These are phyloP conservation scores for Rubroboletus satanas DNA, from an alignment of 768 basidiomycete species.

Conservation along the genomic window DNA sequence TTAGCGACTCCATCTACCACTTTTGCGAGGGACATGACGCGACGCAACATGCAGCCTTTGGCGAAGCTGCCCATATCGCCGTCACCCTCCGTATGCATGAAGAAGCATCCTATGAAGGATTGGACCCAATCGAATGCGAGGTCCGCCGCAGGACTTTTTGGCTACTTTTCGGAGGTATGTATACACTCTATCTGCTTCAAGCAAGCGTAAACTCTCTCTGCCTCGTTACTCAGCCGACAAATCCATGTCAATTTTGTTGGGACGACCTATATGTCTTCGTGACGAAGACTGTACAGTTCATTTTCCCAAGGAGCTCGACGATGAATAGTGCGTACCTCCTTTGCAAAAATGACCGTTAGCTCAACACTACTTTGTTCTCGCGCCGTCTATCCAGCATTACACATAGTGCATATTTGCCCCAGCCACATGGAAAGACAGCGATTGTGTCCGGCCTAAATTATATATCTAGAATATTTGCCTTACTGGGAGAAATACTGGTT, in stretches of 20 bases:
- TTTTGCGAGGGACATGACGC: conserved; percentile 87
- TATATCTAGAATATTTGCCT: conserved; percentile 78
- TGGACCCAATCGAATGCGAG: conserved; percentile 86
- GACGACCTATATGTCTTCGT: conserved; percentile 78
- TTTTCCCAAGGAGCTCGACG: conserved; percentile 84
- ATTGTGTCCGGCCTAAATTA: conserved; percentile 86
- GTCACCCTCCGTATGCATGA: conserved; percentile 83
- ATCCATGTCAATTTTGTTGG: conserved; percentile 82
- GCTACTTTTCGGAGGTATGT: conserved; percentile 82
- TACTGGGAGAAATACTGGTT: conserved; percentile 82
- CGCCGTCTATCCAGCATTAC: conserved; percentile 57
- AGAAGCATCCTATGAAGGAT: conserved; percentile 74
- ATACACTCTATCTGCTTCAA: background rate
- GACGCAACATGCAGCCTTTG: conserved; percentile 83
- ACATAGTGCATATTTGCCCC: conserved; percentile 75
- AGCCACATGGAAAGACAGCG: conserved; percentile 84
- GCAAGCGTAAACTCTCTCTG: background rate
- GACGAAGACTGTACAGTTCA: conserved; percentile 90
- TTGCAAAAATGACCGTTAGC: conserved; percentile 22
- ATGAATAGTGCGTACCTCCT: conserved; percentile 69
- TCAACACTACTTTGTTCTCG: conserved; percentile 22
- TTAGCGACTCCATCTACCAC: conserved; percentile 79
- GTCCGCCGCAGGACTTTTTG: conserved; percentile 84
- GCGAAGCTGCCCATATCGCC: conserved; percentile 81
- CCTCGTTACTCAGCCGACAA: conserved; percentile 62